Percentiles rank a stretch among this genome's conserved stretches.
These are phyloP conservation scores for Neobulgaria alba DNA, from an alignment of 2,329 filamentous ascomycete species.

Conservation along the genomic window DNA sequence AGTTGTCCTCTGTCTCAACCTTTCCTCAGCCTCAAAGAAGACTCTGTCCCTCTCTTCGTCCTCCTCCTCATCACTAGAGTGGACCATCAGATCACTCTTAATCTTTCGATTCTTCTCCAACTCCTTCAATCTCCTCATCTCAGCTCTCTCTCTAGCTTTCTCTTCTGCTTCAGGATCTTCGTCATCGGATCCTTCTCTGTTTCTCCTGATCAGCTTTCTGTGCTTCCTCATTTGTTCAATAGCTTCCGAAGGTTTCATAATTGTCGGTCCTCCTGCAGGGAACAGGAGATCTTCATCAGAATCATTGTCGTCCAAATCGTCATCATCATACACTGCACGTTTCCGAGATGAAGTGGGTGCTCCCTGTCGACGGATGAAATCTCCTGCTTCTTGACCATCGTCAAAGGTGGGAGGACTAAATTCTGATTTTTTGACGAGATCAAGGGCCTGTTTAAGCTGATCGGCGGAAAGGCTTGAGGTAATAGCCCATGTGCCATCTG, in stretches of 20 bases:
- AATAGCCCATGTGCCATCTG: slow-evolving; percentile 71
- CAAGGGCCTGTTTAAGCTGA: slow-evolving; percentile 58
- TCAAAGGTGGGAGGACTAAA: slow-evolving; percentile 72
- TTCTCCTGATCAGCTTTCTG: slow-evolving; percentile 35
- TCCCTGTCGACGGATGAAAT: slow-evolving; percentile 67
- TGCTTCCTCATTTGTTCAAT: slow-evolving; percentile 51
- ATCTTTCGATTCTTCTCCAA: slow-evolving; percentile 69
- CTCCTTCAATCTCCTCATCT: slow-evolving; percentile 57
- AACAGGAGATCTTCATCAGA: slow-evolving; percentile 53
- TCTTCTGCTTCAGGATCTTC: slow-evolving; percentile 45
- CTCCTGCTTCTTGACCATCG: slow-evolving; percentile 58
- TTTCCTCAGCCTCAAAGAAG: slow-evolving; percentile 73
- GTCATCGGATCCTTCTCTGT: slow-evolving; percentile 32
- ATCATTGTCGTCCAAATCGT: slow-evolving; percentile 46
- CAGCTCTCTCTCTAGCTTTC: slow-evolving; percentile 50
- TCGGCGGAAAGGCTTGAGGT: slow-evolving; percentile 56
- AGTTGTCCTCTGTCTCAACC: slow-evolving; percentile 45
- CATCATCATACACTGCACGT: slow-evolving; percentile 60
- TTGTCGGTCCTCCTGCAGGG: slow-evolving; percentile 57
- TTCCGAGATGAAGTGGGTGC: slow-evolving; percentile 38
- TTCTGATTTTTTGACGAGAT: slow-evolving; percentile 68
- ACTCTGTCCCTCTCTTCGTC: slow-evolving; percentile 64
- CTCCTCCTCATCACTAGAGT: slow-evolving; percentile 81
- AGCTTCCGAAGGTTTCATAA: slow-evolving; percentile 43
- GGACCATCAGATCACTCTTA: slow-evolving; percentile 77